Percentiles rank a stretch among this genome's conserved stretches.
Evolutionary conservation across 2,329 filamentous ascomycete species (phyloP).

Genomic region (Pseudopyricularia javanii): DNA sequence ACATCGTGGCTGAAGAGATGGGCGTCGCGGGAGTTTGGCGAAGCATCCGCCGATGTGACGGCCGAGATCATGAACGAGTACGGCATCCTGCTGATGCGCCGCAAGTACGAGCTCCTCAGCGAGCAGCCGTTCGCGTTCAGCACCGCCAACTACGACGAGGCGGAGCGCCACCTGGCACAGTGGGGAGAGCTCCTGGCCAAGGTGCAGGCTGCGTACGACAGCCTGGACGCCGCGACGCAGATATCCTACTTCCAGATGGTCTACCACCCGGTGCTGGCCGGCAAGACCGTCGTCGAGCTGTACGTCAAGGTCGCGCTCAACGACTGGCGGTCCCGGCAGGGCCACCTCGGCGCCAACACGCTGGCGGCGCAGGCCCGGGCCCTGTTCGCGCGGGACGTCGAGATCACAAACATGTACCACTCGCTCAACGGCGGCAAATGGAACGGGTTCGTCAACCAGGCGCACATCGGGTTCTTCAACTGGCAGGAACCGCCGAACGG

Average conservation of each 20-base stretch:
- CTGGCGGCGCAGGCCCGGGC: constrained; percentile 24
- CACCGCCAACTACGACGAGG: constrained; percentile 45
- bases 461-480: constrained; percentile 27
- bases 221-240: constrained; percentile 24
- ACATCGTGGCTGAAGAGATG: constrained; percentile 31
- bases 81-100: constrained; percentile 19
- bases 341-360: constrained; percentile 31
- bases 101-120: constrained; percentile 22
- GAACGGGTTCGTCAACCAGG: constrained; percentile 32
- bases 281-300: constrained; percentile 36
- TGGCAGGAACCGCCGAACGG: constrained; percentile 41
- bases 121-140: constrained; percentile 27
- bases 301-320: constrained; percentile 27
- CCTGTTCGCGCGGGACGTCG: constrained; percentile 28
- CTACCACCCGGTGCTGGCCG: constrained; percentile 41
- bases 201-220: constrained; percentile 30
- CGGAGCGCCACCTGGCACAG: constrained; percentile 34
- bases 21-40: constrained; percentile 35
- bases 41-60: constrained; percentile 24
- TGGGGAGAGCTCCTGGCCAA: constrained; percentile 32
- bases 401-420: constrained; percentile 29
- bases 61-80: constrained; percentile 35
- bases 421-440: constrained; percentile 22
- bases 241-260: constrained; percentile 44
- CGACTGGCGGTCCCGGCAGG: constrained; percentile 33